Conservation (phyloP, 352 stramenopile genomes). For the Pythium volutum region DNA sequence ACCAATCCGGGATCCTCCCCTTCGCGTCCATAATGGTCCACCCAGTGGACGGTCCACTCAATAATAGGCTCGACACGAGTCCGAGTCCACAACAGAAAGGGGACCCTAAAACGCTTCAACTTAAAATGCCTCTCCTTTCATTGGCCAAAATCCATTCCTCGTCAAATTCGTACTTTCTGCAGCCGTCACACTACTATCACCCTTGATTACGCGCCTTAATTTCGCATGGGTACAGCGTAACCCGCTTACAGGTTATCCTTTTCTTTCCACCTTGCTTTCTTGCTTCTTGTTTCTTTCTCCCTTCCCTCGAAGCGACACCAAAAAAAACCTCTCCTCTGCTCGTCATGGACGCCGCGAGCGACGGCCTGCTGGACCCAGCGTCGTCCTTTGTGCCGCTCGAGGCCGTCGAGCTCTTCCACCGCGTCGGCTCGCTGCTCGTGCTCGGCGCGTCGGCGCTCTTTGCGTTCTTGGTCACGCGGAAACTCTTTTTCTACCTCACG, state of each 20-base stretch:
- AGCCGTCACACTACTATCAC: neutral
- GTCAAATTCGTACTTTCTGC: neutral
- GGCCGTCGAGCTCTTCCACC: constrained; percentile 58
- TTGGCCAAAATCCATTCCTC: neutral
- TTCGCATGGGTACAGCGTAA: neutral
- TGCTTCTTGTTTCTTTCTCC: neutral
- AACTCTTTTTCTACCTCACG: constrained; percentile 78
- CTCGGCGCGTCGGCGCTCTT: constrained; percentile 38
- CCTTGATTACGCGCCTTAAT: neutral
- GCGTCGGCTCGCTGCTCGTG: constrained; percentile 53
- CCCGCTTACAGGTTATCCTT: neutral
- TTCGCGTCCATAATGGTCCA: no score
- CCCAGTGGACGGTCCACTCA: no score
- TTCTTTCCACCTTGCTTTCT: neutral
- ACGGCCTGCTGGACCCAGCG: constrained; percentile 44
- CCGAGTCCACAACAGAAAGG: no score
- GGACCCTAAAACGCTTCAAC: no score
- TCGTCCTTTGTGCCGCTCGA: constrained; percentile 47
- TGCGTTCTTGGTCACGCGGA: constrained; percentile 59
- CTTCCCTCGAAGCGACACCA: neutral
- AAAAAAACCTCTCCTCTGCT: neutral
- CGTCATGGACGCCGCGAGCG: constrained; percentile 19
- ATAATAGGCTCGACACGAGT: no score
- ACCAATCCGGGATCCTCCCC: no score
- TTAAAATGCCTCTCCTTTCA: neutral